Conservation (phyloP, 2,329 filamentous ascomycete genomes). For the Penicillium aurantiogriseum region DNA sequence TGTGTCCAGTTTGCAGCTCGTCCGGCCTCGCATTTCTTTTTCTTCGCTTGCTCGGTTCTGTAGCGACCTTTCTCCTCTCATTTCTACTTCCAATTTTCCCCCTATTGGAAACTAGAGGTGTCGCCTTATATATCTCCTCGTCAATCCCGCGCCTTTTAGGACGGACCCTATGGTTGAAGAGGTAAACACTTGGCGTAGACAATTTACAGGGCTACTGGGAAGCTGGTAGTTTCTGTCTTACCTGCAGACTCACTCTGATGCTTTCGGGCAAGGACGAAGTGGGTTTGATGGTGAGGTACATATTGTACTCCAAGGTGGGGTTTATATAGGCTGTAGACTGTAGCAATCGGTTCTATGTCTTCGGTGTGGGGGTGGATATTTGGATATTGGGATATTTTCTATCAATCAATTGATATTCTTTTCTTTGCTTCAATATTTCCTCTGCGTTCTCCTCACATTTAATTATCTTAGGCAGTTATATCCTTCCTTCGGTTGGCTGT, state of each 20-base stretch:
- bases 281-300: conserved; percentile 14
- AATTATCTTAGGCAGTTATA: too few relatives aligned
- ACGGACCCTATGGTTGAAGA: conserved; percentile 61
- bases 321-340: background rate
- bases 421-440: background rate
- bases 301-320: background rate
- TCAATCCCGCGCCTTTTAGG: conserved; percentile 35
- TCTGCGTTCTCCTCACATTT: background rate
- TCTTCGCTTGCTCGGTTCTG: background rate
- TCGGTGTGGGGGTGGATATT: background rate
- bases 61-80: background rate
- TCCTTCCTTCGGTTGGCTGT: background rate
- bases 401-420: background rate
- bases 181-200: conserved; percentile 91
- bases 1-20: conserved; percentile 1
- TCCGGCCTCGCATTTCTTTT: background rate
- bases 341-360: background rate
- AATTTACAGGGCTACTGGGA: conserved; percentile 43
- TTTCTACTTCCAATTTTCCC: background rate
- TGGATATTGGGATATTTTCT: background rate
- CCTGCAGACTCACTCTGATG: conserved; percentile 14
- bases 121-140: conserved; percentile 83
- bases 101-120: conserved; percentile 16
- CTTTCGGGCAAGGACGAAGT: conserved; percentile 12
- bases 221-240: conserved; percentile 10